Conservation (phyloP, 2,329 filamentous ascomycete genomes). For the Neurospora sp. region DNA sequence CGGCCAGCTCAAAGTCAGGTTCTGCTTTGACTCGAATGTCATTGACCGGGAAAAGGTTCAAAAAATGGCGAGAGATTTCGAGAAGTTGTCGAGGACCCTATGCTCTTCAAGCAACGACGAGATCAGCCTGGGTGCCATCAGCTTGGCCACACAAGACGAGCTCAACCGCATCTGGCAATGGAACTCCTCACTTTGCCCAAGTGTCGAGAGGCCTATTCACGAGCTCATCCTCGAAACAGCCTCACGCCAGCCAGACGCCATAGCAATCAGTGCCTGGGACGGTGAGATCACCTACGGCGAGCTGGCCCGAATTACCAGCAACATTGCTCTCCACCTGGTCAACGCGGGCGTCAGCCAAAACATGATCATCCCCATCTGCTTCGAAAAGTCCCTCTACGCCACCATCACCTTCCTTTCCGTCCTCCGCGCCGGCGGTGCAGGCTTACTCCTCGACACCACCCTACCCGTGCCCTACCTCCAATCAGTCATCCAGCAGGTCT, state of each 20-base stretch:
- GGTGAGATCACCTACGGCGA: constrained; percentile 17
- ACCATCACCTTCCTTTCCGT: constrained; percentile 18
- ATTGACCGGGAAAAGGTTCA: too few relatives aligned
- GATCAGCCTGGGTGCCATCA: neutral
- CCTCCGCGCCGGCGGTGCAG: constrained; percentile 21
- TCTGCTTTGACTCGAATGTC: neutral
- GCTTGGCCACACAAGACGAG: constrained; percentile 15
- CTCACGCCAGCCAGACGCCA: neutral
- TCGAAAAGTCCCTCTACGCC: constrained; percentile 17
- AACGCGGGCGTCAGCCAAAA: constrained; percentile 14
- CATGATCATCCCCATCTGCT: constrained; percentile 18
- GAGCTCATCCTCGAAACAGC: constrained; percentile 15
- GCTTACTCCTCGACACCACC: constrained; percentile 20
- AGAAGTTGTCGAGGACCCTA: too few relatives aligned
- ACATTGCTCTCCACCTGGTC: constrained; percentile 13
- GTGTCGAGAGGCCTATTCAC: constrained; percentile 11
- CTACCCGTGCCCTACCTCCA: constrained; percentile 13
- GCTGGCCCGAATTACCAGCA: constrained; percentile 9
- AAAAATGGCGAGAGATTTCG: too few relatives aligned
- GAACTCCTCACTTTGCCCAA: constrained; percentile 6
- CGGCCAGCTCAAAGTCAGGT: too few relatives aligned
- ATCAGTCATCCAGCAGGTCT: constrained; percentile 10
- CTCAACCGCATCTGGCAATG: constrained; percentile 29
- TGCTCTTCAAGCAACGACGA: neutral
- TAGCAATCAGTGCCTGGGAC: constrained; percentile 18